These are phyloP conservation scores for Nematodospora anomalae DNA, from an alignment of 1,139 yeast species.

Conservation along the genomic window DNA sequence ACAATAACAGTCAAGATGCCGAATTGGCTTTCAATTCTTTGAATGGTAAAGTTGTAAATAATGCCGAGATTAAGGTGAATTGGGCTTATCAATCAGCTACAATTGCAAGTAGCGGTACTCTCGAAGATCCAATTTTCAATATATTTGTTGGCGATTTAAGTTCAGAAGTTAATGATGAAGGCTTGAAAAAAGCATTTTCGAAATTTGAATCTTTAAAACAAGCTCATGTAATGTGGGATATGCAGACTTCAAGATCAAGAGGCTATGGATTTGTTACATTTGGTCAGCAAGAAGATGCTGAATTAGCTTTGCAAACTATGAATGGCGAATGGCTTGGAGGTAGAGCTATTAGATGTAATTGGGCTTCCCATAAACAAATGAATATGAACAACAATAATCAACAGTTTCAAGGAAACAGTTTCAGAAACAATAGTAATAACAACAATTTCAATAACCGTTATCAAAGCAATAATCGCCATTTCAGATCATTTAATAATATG, in stretches of 20 bases:
- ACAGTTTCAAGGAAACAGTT: slow-evolving; percentile 7
- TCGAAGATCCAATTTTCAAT: slow-evolving; percentile 57
- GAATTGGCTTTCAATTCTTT: slow-evolving; percentile 59
- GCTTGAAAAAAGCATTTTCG: slow-evolving; percentile 58
- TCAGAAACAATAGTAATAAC: slow-evolving; percentile 12
- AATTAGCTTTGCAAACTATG: slow-evolving; percentile 69
- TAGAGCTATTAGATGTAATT: slow-evolving; percentile 76
- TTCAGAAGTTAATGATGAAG: slow-evolving; percentile 79
- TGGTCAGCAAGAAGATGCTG: slow-evolving; percentile 65
- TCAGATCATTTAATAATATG: slow-evolving; percentile 13
- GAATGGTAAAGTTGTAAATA: slow-evolving; percentile 55
- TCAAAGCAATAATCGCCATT: slow-evolving; percentile 16
- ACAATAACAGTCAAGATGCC: slow-evolving; percentile 58
- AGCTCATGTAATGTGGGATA: slow-evolving; percentile 97
- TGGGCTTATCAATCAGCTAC: slow-evolving; percentile 78
- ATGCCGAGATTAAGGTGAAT: slow-evolving; percentile 61
- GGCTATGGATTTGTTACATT: slow-evolving; percentile 95
- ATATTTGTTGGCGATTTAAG: slow-evolving; percentile 87
- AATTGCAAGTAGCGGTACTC: slow-evolving; percentile 40
- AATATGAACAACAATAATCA: slow-evolving; percentile 12
- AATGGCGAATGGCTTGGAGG: slow-evolving; percentile 74
- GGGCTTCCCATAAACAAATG: slow-evolving; percentile 78
- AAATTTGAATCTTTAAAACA: slow-evolving; percentile 64
- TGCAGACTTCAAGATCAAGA: slow-evolving; percentile 88
- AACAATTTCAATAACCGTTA: slow-evolving; percentile 14